Evolutionary conservation across 345 rosid species (phyloP).

Genomic region (Populus alba): DNA sequence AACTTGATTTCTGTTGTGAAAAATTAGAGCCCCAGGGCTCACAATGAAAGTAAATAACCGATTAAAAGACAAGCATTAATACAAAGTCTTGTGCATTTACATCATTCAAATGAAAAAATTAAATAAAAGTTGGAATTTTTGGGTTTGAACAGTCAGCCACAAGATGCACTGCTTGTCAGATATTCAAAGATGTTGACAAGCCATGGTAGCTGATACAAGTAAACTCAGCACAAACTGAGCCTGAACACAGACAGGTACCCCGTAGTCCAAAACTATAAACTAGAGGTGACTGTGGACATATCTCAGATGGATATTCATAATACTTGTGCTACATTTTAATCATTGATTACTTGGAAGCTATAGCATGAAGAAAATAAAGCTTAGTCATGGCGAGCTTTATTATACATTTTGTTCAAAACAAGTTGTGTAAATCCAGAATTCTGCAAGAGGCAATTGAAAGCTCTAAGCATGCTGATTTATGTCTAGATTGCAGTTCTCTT

Average conservation of each 20-base stretch:
- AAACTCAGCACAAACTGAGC: neutral
- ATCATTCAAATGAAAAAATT: neutral
- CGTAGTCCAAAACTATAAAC: neutral
- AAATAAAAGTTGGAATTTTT: neutral
- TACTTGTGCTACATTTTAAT: neutral
- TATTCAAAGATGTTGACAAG: neutral
- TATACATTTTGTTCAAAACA: no score
- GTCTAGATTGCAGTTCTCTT: no score
- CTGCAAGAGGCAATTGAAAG: no score
- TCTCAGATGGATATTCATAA: neutral
- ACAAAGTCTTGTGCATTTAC: neutral
- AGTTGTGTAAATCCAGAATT: no score
- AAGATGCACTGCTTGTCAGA: neutral
- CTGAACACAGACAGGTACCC: neutral
- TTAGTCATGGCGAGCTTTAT: no score
- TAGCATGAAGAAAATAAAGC: neutral
- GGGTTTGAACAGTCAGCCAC: neutral
- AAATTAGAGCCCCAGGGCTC: neutral
- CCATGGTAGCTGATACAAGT: neutral
- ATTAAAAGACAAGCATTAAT: neutral
- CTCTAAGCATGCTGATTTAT: no score
- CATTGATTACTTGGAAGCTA: neutral
- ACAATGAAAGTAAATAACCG: neutral
- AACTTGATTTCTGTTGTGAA: neutral
- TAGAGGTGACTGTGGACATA: no score